These are phyloP conservation scores for Mortierella sp. DNA, from an alignment of 371 early-diverging fungal species.

Conservation along the genomic window DNA sequence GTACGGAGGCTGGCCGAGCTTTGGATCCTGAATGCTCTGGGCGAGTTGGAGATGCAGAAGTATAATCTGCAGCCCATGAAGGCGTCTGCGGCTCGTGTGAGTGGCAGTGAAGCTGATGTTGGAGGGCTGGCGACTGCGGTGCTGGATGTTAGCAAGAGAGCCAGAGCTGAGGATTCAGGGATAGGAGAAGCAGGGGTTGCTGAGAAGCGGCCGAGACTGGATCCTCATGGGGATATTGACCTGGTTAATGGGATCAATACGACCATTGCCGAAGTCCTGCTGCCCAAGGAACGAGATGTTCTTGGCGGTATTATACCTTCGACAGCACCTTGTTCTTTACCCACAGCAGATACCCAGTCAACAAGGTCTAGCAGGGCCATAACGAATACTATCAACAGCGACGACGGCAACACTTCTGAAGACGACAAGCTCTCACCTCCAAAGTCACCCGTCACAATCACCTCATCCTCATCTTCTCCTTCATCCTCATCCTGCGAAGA, in stretches of 20 bases:
- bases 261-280: neutral
- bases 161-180: neutral
- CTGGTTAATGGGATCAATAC: neutral
- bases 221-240: neutral
- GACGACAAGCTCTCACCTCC: neutral
- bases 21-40: constrained; percentile 32
- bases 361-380: neutral
- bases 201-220: constrained; percentile 21
- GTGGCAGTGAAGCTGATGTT: neutral
- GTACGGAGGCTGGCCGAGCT: constrained; percentile 38
- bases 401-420: neutral
- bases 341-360: neutral
- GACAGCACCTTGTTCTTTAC: no score
- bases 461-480: neutral
- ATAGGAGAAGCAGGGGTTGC: neutral
- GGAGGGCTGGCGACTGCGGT: neutral
- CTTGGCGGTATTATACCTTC: no score
- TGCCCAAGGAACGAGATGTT: neutral
- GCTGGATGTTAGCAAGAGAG: neutral
- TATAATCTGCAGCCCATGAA: neutral
- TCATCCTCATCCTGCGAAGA: neutral
- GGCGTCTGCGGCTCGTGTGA: neutral
- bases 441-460: neutral
- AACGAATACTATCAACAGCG: neutral
- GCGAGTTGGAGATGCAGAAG: constrained; percentile 16